Conservation (phyloP, 2,329 filamentous ascomycete species). For the Thielaviopsis ethacetica region DNA sequence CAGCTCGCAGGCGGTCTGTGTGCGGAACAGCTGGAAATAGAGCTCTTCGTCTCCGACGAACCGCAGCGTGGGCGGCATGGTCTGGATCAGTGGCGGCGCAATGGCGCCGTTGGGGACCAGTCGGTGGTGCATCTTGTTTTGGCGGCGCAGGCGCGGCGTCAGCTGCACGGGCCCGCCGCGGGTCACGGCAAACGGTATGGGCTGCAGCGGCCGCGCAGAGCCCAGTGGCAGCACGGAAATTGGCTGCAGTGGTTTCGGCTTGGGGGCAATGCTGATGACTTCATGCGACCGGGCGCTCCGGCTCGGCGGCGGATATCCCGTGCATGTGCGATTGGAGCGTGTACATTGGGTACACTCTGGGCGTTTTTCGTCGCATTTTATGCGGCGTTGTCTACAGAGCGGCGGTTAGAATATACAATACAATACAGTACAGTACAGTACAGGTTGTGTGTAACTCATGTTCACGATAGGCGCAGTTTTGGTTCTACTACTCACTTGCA, state of each 20-base stretch:
- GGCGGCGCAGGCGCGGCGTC: not conserved
- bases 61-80: constrained; percentile 1
- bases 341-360: constrained; percentile 44
- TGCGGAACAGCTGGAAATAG: constrained; percentile 46
- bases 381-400: constrained; percentile 34
- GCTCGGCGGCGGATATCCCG: constrained; percentile 44
- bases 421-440: no score
- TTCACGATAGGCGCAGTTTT: not conserved
- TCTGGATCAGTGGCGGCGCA: constrained; percentile 8
- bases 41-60: constrained; percentile 27
- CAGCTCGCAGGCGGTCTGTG: constrained; percentile 43
- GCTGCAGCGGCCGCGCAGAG: not conserved
- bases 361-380: constrained; percentile 50
- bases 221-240: not conserved
- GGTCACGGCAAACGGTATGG: not conserved
- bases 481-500: constrained; percentile 41
- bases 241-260: constrained; percentile 18
- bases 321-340: constrained; percentile 39
- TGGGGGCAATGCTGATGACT: constrained; percentile 34
- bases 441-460: no score
- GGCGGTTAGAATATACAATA: not conserved
- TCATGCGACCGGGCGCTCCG: constrained; percentile 29
- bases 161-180: not conserved
- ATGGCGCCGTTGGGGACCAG: not conserved
- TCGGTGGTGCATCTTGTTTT: not conserved